Base-by-base conservation (phyloP, 345 rosid genomes). In the Brassica incana region DNA sequence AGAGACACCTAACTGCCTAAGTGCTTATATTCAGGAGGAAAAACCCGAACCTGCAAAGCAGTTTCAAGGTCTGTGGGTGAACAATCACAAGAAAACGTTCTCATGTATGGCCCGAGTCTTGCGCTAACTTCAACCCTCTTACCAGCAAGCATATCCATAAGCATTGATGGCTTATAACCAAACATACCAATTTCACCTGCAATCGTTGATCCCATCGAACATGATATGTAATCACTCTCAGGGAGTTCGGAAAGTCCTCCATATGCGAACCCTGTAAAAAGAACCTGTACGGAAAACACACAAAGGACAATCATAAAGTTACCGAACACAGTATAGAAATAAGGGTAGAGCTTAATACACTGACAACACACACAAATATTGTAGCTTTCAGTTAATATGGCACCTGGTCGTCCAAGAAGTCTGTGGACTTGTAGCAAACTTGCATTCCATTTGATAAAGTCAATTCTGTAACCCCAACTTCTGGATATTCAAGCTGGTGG, bases 101-200 rank as follows among this genome's bases (percentile, higher is more conserved):
- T 88, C 91, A 82, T 87, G 82, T 92, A 94, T 4, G 91, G 94
- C 65, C 96, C 93, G 63, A 92, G 81, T 67, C 88, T 90, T 65
- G 88, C 86, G 74, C 91, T 86, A 59, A 89, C 96, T 87, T 87
- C 96, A 84, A 93, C 97, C 87, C 98, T 89, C 87, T 94, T 94
- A 68, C 98, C 94, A 76, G 97, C 98, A 73, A 94, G 93, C 96
- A 94, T 90, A 76, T 94, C 98, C 91, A 85, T 87, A 69, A 92
- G 85, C 79, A 94, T 69, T 32, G 97, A 85, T 45, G 97, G 98
- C 79, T 87, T 90, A 79, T 92, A 87, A 62, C 98, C 98, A 88
- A 88, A 94, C 23, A 90, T 83, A 67, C 98, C 98, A 69, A 90
- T 90, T 84, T 92, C 98, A 81, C 91, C 93, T 50, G 98, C 96